Conservation (phyloP, 2,329 filamentous ascomycete species). For the Xylogone sp. region DNA sequence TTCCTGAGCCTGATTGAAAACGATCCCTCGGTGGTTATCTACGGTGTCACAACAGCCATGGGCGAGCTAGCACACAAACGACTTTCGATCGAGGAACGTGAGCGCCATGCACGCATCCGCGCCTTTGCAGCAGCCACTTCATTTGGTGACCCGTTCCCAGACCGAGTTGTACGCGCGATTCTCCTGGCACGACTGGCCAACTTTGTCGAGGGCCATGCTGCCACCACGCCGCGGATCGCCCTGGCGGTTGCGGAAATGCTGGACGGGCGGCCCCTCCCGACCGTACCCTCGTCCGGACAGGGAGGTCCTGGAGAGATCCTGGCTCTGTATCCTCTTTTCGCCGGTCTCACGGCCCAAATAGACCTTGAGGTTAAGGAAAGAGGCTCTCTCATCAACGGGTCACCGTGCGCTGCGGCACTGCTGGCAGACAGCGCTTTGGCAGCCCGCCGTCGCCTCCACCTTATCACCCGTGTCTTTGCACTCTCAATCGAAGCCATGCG, state of each 20-base stretch:
- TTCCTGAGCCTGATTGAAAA: background rate
- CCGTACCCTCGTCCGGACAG: background rate
- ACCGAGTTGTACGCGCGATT: background rate
- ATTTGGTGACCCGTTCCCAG: background rate
- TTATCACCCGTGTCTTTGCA: background rate
- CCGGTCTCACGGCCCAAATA: background rate
- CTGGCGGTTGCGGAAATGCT: background rate
- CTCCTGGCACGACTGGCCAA: background rate
- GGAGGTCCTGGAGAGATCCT: background rate
- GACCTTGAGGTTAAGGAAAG: background rate
- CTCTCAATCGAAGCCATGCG: background rate
- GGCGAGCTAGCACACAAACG: background rate
- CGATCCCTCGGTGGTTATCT: background rate
- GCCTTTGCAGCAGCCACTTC: background rate
- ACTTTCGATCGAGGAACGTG: background rate
- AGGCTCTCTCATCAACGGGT: background rate
- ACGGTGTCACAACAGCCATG: background rate
- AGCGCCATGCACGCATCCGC: background rate
- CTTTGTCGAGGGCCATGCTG: background rate
- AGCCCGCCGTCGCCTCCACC: background rate
- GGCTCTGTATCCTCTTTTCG: background rate
- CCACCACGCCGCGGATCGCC: background rate
- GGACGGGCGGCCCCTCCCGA: background rate
- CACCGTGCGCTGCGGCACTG: background rate
- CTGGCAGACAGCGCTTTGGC: background rate